Evolutionary conservation across 2,329 filamentous ascomycete species (phyloP).

Genomic region (Pestalotiopsis sp.): DNA sequence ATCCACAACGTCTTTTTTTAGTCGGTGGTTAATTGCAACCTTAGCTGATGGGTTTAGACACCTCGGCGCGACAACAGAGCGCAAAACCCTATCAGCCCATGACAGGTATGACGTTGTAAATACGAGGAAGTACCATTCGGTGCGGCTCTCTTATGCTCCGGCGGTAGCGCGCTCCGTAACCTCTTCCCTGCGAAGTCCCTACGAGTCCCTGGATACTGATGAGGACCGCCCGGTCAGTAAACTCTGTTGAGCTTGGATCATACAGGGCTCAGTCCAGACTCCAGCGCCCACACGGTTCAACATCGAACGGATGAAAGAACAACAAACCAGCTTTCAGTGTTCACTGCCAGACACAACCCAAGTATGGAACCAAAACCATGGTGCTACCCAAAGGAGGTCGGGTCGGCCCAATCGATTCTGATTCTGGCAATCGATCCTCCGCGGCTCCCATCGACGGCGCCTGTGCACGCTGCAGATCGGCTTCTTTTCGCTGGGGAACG

Average conservation of each 20-base stretch:
- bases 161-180: neutral
- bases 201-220: too few species aligned
- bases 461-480: neutral
- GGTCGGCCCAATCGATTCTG: too few species aligned
- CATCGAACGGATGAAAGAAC: neutral
- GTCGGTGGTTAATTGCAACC: neutral
- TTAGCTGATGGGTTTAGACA: neutral
- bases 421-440: too few species aligned
- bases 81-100: neutral
- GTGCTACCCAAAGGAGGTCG: too few species aligned
- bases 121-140: neutral
- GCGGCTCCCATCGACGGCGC: neutral
- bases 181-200: neutral
- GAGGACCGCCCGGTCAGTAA: neutral
- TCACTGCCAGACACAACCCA: too few species aligned
- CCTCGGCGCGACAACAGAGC: neutral
- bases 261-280: neutral
- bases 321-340: neutral
- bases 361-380: too few species aligned
- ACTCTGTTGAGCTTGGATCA: conserved; percentile 3
- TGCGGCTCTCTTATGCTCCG: neutral
- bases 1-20: neutral
- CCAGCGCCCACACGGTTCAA: neutral
- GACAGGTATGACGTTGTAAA: neutral
- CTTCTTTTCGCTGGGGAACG: neutral